phyloP scores from a whole-genome alignment of 139 green algal species.

The Mychonastes homosphaera region DNA sequence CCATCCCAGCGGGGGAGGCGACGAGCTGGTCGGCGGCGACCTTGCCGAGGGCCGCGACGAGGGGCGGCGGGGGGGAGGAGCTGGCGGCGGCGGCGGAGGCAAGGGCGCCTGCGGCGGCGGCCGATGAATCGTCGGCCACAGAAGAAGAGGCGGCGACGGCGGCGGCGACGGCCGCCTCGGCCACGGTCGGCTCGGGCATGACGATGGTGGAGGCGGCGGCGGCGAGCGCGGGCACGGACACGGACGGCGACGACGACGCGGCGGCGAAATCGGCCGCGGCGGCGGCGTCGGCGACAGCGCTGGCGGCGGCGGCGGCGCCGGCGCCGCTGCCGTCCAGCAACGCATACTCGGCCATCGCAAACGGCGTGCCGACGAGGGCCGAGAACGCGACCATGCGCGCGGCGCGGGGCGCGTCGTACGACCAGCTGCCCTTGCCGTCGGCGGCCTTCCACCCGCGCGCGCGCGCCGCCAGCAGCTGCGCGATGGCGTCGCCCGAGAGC shows the following conservation, averaged over 20 bases:
- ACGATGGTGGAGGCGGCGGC: no score
- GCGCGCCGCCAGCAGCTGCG: constrained; percentile 20
- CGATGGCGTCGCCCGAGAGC: constrained; percentile 28
- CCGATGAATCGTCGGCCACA: no score
- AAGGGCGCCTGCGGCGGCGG: no score
- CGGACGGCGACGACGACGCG: no score
- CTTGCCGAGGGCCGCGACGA: constrained; percentile 12
- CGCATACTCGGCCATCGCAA: constrained; percentile 21
- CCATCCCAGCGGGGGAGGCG: constrained; percentile 27
- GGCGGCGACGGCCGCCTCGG: no score
- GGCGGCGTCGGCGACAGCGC: no score
- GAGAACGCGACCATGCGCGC: constrained; percentile 23
- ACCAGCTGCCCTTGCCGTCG: background rate
- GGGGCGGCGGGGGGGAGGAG: no score
- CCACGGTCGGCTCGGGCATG: no score
- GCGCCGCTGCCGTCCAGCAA: background rate
- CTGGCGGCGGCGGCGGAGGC: background rate
- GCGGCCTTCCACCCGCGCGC: background rate
- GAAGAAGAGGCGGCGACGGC: no score
- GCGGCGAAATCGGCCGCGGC: background rate
- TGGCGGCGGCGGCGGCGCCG: no score
- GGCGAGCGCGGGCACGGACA: no score
- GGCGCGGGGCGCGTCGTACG: constrained; percentile 17
- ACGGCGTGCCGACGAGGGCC: constrained; percentile 27
- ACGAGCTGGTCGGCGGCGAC: constrained; percentile 33